phyloP scores from a whole-genome alignment of 2,329 filamentous ascomycete genomes.

The Leptographium flavum region DNA sequence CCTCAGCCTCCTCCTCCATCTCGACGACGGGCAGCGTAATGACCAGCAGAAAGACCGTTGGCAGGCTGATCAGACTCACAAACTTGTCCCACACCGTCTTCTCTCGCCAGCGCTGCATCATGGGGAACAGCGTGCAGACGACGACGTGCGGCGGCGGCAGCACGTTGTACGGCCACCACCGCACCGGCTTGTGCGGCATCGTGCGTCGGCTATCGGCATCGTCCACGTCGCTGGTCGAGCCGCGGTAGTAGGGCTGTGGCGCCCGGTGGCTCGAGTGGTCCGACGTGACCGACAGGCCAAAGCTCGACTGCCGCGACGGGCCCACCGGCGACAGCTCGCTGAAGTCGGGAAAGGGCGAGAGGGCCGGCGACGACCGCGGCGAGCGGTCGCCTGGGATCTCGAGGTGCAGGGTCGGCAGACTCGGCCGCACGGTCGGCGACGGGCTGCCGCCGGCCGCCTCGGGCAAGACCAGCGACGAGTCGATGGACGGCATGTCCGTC shows the following conservation, averaged over 20 bases:
- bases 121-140: conserved; percentile 69
- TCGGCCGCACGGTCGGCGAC: background rate
- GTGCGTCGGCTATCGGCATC: conserved; percentile 16
- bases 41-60: conserved; percentile 79
- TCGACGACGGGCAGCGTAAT: conserved; percentile 88
- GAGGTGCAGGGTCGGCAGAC: conserved; percentile 21
- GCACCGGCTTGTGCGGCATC: conserved; percentile 32
- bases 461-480: too few relatives aligned
- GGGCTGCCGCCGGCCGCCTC: background rate
- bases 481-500: too few relatives aligned
- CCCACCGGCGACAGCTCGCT: conserved; percentile 36
- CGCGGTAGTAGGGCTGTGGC: conserved; percentile 17
- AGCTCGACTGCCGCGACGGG: conserved; percentile 32
- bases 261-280: background rate
- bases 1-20: conserved; percentile 41
- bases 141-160: conserved; percentile 62
- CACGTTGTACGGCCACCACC: conserved; percentile 70
- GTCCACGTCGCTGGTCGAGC: conserved; percentile 16
- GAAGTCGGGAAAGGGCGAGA: conserved; percentile 55
- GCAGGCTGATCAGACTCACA: conserved; percentile 69
- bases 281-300: conserved; percentile 26
- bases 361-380: conserved; percentile 32
- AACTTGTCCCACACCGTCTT: conserved; percentile 79
- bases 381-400: conserved; percentile 25
- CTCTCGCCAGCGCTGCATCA: conserved; percentile 63